These are phyloP conservation scores for Metschnikowia noctiluminum DNA, from an alignment of 805 yeast genomes.

Conservation along the genomic window DNA sequence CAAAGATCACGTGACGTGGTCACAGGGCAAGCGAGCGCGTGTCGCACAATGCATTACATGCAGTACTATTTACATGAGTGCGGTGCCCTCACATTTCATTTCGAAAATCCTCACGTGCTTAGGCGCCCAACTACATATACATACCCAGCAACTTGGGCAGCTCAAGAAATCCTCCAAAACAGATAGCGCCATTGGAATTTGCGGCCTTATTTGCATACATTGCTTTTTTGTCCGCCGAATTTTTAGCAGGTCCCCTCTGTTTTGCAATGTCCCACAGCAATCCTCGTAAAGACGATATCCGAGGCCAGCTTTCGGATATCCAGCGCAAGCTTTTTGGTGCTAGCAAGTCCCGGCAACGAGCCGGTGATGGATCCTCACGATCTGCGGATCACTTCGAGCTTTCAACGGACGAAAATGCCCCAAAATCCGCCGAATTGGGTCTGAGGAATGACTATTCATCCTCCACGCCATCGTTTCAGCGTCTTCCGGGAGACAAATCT, in stretches of 20 bases:
- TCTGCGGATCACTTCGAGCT: neutral
- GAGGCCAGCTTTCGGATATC: conserved; percentile 39
- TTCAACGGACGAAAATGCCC: neutral
- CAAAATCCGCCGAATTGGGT: neutral
- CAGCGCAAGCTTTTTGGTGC: conserved; percentile 31
- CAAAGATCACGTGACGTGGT: neutral
- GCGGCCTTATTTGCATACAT: neutral
- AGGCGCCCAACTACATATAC: neutral
- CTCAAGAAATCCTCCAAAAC: neutral
- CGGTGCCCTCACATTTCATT: neutral
- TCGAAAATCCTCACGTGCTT: conserved; percentile 1
- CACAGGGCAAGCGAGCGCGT: neutral
- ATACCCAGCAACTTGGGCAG: neutral
- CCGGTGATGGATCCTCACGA: neutral
- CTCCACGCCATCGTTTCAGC: neutral
- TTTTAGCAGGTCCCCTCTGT: neutral
- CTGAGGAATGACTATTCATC: neutral
- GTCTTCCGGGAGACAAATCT: neutral
- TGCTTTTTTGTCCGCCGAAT: neutral
- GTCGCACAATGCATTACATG: neutral
- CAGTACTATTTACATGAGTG: neutral
- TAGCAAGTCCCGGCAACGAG: conserved; percentile 6
- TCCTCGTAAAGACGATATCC: conserved; percentile 27
- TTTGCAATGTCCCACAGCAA: conserved; percentile 14
- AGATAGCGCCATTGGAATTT: neutral